Conservation (phyloP, 768 basidiomycete species). For the Rossbeevera mucosa region DNA sequence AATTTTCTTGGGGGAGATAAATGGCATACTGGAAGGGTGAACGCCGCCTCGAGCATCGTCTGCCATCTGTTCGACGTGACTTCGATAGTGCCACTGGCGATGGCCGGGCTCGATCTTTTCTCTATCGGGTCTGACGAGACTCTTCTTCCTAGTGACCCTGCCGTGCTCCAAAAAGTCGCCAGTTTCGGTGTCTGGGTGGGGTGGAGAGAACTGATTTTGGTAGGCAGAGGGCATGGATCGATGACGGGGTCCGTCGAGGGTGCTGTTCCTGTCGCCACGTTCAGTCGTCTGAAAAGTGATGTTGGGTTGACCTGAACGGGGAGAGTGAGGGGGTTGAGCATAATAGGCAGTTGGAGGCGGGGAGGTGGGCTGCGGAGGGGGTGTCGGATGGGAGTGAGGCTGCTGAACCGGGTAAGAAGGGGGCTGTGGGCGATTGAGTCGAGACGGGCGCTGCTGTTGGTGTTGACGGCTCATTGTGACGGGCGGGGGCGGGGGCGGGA, state of each 20-base stretch:
- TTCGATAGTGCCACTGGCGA: constrained; percentile 91
- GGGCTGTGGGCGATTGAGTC: constrained; percentile 30
- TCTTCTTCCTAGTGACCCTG: constrained; percentile 78
- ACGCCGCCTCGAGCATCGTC: constrained; percentile 69
- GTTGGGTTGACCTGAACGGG: constrained; percentile 30
- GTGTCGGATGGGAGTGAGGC: constrained; percentile 15
- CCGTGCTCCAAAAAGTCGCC: constrained; percentile 41
- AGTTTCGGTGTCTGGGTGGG: constrained; percentile 30
- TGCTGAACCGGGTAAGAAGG: constrained; percentile 36
- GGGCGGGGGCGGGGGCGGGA: not conserved
- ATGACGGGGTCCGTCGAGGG: constrained; percentile 53
- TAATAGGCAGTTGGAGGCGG: constrained; percentile 13
- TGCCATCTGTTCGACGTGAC: constrained; percentile 75
- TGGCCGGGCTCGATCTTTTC: constrained; percentile 96
- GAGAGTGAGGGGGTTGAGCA: constrained; percentile 14
- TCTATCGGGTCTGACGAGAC: constrained; percentile 85
- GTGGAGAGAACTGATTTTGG: constrained; percentile 43
- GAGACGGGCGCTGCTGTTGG: constrained; percentile 34
- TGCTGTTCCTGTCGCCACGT: constrained; percentile 60
- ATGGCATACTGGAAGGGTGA: constrained; percentile 72
- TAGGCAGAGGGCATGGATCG: constrained; percentile 42
- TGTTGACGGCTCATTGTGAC: constrained; percentile 38
- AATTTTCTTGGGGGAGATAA: not conserved
- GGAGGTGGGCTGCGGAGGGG: constrained; percentile 19
- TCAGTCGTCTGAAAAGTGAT: constrained; percentile 71